These are phyloP conservation scores for Croton setiger DNA, from an alignment of 441 rosid species.

Conservation along the genomic window DNA sequence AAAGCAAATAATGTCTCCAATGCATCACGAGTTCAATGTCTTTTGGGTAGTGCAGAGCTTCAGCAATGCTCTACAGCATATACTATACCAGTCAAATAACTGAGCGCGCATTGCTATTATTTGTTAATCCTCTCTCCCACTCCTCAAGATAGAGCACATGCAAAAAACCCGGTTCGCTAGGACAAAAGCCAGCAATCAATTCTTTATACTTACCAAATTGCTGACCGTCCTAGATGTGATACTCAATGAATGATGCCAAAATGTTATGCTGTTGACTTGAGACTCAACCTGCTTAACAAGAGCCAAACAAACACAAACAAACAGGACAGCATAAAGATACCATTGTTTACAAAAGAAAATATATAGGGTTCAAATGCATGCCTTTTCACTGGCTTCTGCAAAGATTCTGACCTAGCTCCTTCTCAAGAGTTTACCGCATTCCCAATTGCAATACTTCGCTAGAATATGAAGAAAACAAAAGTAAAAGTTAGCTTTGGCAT, in stretches of 20 bases:
- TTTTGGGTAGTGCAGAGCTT: conserved; percentile 10
- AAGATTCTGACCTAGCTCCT: conserved; percentile 71
- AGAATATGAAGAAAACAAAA: conserved; percentile 17
- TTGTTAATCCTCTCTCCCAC: conserved; percentile 2
- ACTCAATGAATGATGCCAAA: conserved; percentile 11
- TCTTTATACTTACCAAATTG: conserved; percentile 32
- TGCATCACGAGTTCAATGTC: too few relatives aligned
- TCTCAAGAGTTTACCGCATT: conserved; percentile 44
- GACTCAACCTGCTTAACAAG: conserved; percentile 48
- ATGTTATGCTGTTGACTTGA: conserved; percentile 41
- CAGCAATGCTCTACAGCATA: background rate
- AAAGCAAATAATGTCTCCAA: conserved; percentile 13
- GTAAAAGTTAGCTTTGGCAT: conserved; percentile 21
- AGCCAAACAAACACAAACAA: conserved; percentile 23
- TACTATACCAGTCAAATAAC: background rate
- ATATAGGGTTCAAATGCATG: conserved; percentile 40
- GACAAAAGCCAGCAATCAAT: conserved; percentile 30
- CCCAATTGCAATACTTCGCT: conserved; percentile 38
- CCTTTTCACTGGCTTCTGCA: conserved; percentile 58
- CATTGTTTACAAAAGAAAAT: conserved; percentile 31
- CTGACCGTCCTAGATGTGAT: conserved; percentile 12
- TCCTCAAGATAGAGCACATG: conserved; percentile 8
- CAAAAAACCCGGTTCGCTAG: conserved; percentile 15
- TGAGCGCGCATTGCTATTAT: conserved; percentile 1
- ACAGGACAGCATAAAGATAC: conserved; percentile 42